Evolutionary conservation across 2,329 filamentous ascomycete genomes (phyloP).

Genomic region (Alternaria gaisen): DNA sequence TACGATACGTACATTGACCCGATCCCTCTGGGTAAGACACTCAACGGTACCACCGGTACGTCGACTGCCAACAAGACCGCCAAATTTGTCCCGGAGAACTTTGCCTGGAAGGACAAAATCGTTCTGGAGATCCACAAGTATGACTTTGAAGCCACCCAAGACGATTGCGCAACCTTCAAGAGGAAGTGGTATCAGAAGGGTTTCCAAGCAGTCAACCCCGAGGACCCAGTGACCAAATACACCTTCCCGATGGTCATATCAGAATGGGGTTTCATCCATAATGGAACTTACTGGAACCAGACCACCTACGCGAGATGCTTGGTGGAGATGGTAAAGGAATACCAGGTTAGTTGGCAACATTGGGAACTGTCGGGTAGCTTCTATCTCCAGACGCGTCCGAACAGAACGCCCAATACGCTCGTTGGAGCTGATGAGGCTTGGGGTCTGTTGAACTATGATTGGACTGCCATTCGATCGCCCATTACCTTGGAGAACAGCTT

Average conservation of each 20-base stretch:
- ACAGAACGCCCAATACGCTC: slow-evolving; percentile 36
- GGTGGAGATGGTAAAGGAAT: slow-evolving; percentile 45
- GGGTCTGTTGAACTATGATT: slow-evolving; percentile 44
- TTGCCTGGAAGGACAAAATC: slow-evolving; percentile 42
- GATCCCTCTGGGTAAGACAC: slow-evolving; percentile 43
- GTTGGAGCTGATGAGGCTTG: slow-evolving; percentile 43
- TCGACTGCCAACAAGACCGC: slow-evolving; percentile 39
- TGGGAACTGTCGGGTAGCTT: slow-evolving; percentile 46
- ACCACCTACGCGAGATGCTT: slow-evolving; percentile 45
- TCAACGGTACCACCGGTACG: slow-evolving; percentile 40
- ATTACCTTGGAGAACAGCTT: slow-evolving; percentile 46
- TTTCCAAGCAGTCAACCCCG: slow-evolving; percentile 42
- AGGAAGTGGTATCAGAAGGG: slow-evolving; percentile 47
- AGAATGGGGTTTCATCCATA: slow-evolving; percentile 46
- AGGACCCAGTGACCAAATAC: slow-evolving; percentile 41
- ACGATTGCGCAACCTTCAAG: slow-evolving; percentile 43
- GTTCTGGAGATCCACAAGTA: slow-evolving; percentile 49
- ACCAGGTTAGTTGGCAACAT: slow-evolving; percentile 42
- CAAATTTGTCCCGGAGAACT: slow-evolving; percentile 36
- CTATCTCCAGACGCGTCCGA: slow-evolving; percentile 52
- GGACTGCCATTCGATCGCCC: slow-evolving; percentile 36
- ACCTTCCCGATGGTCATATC: slow-evolving; percentile 45
- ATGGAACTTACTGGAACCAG: slow-evolving; percentile 45
- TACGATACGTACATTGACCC: slow-evolving; percentile 47
- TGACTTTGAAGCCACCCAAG: slow-evolving; percentile 44